Evolutionary conservation across 116 monocot species (phyloP), one percentile per base, ranked within the genome.

Genomic region (Trichopus zeylanicus): DNA sequence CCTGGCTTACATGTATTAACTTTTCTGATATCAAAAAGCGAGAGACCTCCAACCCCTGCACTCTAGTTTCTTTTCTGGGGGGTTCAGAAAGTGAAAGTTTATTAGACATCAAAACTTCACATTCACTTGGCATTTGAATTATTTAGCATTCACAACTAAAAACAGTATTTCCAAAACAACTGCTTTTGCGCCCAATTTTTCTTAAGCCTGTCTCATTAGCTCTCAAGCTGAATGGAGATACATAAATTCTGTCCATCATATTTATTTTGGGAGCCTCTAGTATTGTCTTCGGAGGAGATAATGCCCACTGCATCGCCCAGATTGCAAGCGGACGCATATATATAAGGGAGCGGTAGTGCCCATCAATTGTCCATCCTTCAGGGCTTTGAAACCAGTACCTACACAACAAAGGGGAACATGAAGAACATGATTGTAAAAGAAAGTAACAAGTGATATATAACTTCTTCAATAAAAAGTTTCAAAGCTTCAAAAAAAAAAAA

Each of bases 341-440:
- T 23, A 99, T 64, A 5, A 99, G 67, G 0, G 99, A 99, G 4
- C 99, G 72, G 70, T 92, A 99, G 57, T 99, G 99, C 15, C 99
- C 99, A 26, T 99, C 99, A 2, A 67, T 72, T 7, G 99, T 92
- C 99, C 99, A 99, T 60, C 61, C 99, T 72, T 99, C 99, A 0
- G 99, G 99, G 0, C 85, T 99, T 49, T 99, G 99, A 56, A 99
- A 99, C 88, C 85, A 87, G 67, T 99, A 99, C 72, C 97, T 97
- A 32, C 55, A 23, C 6, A 28, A 46, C 11, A 25, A 35, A 32
- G 6, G 15, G 26, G 13, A 67, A 51, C 18, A 31, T 34, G 6
- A 35, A 51, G 22, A 52, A 57, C 22, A 22, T 49, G 21, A 22
- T 8, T 49, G 20, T 3, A 49, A 20, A 7, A 22, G 1, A 49